Evolutionary conservation across 1,139 yeast genomes (phyloP), one percentile per base, ranked within the genome.

Genomic region (Lodderomyces oxycetoniae): DNA sequence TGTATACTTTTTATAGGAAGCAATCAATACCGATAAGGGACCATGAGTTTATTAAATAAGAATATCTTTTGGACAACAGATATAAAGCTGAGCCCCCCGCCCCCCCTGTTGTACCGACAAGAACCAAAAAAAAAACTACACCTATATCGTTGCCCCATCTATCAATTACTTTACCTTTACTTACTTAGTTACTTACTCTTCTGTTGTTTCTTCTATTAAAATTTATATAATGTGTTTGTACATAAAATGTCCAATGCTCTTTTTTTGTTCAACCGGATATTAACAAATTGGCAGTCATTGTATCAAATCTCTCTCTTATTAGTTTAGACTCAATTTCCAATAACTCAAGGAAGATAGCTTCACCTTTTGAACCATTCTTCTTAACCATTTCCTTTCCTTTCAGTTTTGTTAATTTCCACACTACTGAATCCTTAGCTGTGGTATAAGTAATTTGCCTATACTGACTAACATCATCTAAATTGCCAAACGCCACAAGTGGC

Each of bases 401-500:
- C 5, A 59, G 62, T 26, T 63, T 59, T 26, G 79, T 71, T 33
- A 88, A 60, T 38, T 75, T 67, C 97, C 97, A 91, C 3, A 86
- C 70, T 5, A 77, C 73, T 2, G 84, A 65, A 38, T 81, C 86
- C 39, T 47, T 61, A 3, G 66, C 69, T 26, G 76, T 56, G 50
- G 73, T 65, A 56, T 73, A 67, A 42, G 69, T 46, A 50, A 72
- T 49, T 38, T 67, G 59, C 37, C 76, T 59, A 37, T 61, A 62
- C 32, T 59, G 58, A 1, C 61, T 52, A 10, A 55, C 54, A 27
- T 42, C 46, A 31, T 57, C 66, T 31, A 81, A 58, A 52, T 82
- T 88, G 3, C 98, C 98, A 57, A 88, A 85, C 4, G 94, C 80
- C 0, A 96, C 88, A 43, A 88, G 77, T n/a, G 96, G 94, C 22